Evolutionary conservation across 1,284 basidiomycete species (phyloP).

Genomic region (Ustilago vetiveriae): DNA sequence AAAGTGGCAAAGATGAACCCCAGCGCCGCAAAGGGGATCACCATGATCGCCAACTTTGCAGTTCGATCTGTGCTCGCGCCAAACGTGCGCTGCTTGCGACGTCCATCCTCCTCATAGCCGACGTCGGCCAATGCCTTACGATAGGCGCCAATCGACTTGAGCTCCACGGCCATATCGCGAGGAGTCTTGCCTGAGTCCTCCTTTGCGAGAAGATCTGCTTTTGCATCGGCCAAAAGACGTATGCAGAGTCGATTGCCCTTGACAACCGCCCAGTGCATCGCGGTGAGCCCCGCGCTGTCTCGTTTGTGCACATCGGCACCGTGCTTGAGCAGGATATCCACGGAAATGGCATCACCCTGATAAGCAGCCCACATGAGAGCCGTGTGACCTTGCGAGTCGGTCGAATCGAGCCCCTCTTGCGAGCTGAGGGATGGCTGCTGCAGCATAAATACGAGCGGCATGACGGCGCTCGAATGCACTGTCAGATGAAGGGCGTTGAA

Average conservation of each 20-base stretch:
- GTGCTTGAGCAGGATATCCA: constrained; percentile 87
- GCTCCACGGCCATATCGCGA: constrained; percentile 90
- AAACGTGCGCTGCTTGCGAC: constrained; percentile 35
- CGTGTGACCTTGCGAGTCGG: constrained; percentile 90
- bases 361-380: constrained; percentile 99
- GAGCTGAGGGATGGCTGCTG: constrained; percentile 76
- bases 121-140: constrained; percentile 86
- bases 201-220: constrained; percentile 81
- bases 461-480: constrained; percentile 90
- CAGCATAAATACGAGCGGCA: constrained; percentile 88
- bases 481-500: constrained; percentile 96
- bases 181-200: constrained; percentile 88
- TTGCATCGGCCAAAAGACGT: constrained; percentile 82
- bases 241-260: constrained; percentile 88
- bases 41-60: constrained; percentile 82
- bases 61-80: constrained; percentile 79
- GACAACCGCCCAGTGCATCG: constrained; percentile 99
- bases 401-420: constrained; percentile 40
- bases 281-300: constrained; percentile 85
- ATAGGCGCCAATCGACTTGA: constrained; percentile 83
- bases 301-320: constrained; percentile 80
- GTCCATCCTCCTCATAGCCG: constrained; percentile 71
- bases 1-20: constrained; percentile 85
- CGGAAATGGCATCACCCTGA: constrained; percentile 94
- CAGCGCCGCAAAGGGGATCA: constrained; percentile 80